Percentiles rank a stretch among this genome's conserved stretches.
These are phyloP conservation scores for Geranium rotundifolium DNA, from an alignment of 345 rosid genomes.

Conservation along the genomic window DNA sequence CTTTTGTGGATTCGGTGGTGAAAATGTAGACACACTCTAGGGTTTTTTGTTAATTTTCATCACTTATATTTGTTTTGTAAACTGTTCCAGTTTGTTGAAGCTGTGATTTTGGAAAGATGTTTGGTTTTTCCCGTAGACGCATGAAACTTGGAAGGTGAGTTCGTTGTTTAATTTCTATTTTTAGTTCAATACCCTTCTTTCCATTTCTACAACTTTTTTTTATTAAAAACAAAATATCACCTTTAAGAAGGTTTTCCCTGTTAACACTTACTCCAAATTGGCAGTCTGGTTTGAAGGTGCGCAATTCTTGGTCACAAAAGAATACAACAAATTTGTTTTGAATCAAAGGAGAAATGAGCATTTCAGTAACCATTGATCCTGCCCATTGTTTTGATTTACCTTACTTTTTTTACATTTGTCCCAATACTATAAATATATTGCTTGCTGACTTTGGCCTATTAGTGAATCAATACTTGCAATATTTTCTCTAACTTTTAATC, in stretches of 20 bases:
- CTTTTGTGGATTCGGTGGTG: background rate
- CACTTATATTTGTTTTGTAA: background rate
- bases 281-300: no score
- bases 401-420: no score
- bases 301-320: background rate
- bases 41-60: background rate
- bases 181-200: background rate
- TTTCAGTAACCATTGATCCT: background rate
- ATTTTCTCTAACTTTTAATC: no score
- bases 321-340: no score
- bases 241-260: no score
- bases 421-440: no score
- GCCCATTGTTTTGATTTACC: no score
- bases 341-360: background rate
- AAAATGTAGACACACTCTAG: background rate
- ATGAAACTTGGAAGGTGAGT: constrained; percentile 89
- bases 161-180: constrained; percentile 5
- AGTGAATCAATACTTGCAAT: no score
- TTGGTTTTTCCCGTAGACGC: constrained; percentile 73
- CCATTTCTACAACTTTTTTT: background rate
- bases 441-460: no score
- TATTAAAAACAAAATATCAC: no score
- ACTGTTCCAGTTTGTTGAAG: background rate
- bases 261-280: no score
- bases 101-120: constrained; percentile 38